phyloP scores from a whole-genome alignment of 345 rosid species.

The Cochlearia excelsa region DNA sequence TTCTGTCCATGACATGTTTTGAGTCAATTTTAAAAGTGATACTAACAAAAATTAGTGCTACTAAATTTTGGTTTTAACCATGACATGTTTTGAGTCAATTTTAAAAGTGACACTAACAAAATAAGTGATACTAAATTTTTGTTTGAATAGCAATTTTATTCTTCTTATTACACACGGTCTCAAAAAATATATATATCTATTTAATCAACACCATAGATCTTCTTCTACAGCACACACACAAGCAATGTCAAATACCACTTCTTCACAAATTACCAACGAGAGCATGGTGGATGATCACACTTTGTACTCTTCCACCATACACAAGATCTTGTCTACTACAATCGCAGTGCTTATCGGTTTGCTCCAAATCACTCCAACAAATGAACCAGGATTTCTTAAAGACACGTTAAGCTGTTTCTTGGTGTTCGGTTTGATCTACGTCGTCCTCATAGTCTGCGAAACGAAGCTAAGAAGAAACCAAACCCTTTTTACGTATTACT shows the following conservation, averaged over 20 bases:
- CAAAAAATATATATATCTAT: too few species aligned
- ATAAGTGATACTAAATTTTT: too few species aligned
- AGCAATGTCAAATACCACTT: background rate
- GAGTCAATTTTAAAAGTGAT: too few species aligned
- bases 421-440: background rate
- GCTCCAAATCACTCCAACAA: background rate
- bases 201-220: too few species aligned
- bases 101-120: too few species aligned
- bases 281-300: background rate
- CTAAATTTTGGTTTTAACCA: too few species aligned
- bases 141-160: too few species aligned
- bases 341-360: background rate
- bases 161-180: too few species aligned
- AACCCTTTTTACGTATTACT: background rate
- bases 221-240: background rate
- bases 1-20: too few species aligned
- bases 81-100: too few species aligned
- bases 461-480: background rate
- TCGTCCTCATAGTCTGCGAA: background rate
- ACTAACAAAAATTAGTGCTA: too few species aligned
- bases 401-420: background rate
- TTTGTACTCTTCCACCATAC: background rate
- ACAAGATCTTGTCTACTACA: background rate
- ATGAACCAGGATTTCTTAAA: background rate
- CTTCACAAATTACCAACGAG: background rate